These are phyloP conservation scores for Daedalea quercina DNA, from an alignment of 768 basidiomycete species.

Conservation along the genomic window DNA sequence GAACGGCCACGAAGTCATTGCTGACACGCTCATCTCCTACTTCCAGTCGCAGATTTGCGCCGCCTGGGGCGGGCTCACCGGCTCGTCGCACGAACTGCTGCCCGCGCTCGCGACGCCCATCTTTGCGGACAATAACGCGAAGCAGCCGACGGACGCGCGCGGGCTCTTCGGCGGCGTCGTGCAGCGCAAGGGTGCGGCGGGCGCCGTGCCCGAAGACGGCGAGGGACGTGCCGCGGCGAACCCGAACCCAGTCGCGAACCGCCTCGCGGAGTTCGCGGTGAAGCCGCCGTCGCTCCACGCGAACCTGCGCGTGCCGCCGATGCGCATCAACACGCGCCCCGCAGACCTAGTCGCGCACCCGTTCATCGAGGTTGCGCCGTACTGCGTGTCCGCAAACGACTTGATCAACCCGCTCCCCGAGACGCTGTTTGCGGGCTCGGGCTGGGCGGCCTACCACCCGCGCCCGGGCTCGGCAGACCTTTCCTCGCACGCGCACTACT, in stretches of 20 bases:
- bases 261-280: slow-evolving; percentile 9
- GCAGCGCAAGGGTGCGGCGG: slow-evolving; percentile 62
- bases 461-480: slow-evolving; percentile 34
- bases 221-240: slow-evolving; percentile 8
- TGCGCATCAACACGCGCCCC: slow-evolving; percentile 66
- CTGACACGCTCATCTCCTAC: slow-evolving; percentile 90
- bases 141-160: slow-evolving; percentile 39
- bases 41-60: slow-evolving; percentile 85
- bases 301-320: slow-evolving; percentile 55
- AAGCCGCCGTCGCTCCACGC: slow-evolving; percentile 16
- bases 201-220: slow-evolving; percentile 28
- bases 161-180: slow-evolving; percentile 85
- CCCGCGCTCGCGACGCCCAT: slow-evolving; percentile 30
- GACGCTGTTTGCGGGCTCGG: slow-evolving; percentile 87
- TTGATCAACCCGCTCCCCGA: slow-evolving; percentile 96
- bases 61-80: slow-evolving; percentile 73
- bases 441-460: slow-evolving; percentile 82
- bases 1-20: slow-evolving; percentile 75
- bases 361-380: slow-evolving; percentile 86
- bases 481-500: slow-evolving; percentile 73
- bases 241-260: slow-evolving; percentile 7
- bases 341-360: slow-evolving; percentile 28
- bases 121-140: slow-evolving; percentile 26
- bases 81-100: slow-evolving; percentile 55
- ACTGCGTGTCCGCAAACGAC: slow-evolving; percentile 95